phyloP scores from a whole-genome alignment of 441 rosid species.

The Pelargonium myrrhifolium region DNA sequence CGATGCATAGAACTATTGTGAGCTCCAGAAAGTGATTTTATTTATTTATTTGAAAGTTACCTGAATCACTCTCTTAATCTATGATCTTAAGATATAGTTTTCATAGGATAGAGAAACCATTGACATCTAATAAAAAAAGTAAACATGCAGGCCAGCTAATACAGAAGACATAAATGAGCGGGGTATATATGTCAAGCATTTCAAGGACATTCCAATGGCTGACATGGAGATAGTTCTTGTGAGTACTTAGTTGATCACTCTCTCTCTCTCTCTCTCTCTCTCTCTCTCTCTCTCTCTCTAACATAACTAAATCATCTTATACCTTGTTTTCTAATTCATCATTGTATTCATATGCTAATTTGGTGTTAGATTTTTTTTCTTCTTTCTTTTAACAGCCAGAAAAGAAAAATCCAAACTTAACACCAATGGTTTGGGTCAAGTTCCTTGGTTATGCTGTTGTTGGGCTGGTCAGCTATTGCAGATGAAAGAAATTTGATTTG shows the following conservation, averaged over 20 bases:
- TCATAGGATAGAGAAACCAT: neutral
- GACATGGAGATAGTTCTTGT: constrained; percentile 98
- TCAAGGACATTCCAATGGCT: constrained; percentile 97
- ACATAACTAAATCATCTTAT: neutral
- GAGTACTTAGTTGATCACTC: constrained; percentile 35
- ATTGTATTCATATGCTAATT: constrained; percentile 1
- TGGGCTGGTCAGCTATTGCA: constrained; percentile 65
- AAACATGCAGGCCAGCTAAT: constrained; percentile 44
- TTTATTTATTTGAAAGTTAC: neutral
- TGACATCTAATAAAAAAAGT: constrained; percentile 24
- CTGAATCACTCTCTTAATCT: neutral
- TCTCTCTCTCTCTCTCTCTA: constrained; percentile 17
- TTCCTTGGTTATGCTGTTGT: constrained; percentile 71
- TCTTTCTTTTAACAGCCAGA: constrained; percentile 76
- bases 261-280: too few species aligned
- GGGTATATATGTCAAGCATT: constrained; percentile 77
- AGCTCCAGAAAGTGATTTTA: neutral
- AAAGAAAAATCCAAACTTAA: constrained; percentile 91
- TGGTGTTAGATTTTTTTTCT: constrained; percentile 11
- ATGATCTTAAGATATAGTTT: constrained; percentile 12
- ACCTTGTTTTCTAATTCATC: neutral
- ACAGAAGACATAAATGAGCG: constrained; percentile 44
- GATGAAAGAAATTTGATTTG: neutral
- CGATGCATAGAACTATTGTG: neutral
- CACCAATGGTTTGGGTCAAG: constrained; percentile 97